Base-by-base conservation (phyloP, 139 green algal species). In the Chlorella sp. region DNA sequence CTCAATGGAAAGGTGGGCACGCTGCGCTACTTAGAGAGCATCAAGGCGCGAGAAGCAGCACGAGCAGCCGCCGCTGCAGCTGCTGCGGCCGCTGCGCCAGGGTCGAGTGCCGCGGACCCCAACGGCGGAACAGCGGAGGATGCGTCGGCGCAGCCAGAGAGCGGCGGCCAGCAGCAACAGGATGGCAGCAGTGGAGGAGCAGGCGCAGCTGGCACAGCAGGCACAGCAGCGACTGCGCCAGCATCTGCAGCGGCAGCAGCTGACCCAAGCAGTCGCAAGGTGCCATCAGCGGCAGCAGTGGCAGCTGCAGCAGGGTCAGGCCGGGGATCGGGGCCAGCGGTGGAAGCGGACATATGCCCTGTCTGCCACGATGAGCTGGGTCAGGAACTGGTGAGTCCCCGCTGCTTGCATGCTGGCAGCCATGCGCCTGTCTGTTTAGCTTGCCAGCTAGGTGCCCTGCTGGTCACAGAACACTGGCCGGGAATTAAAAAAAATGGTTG, bases 1-100 rank as follows among this genome's bases (percentile, higher is more conserved):
- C 87, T 98, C 38, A 44, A 38, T 2, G 72, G 82, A 30, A 83
- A 78, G 60, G 85, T 95, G 78, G 90, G 91, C 44, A 95, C 93
- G 74, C 88, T 98, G 57, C 89, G 93, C 65, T 98, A 98, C 91
- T 90, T 98, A n/a, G 73, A 85, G 5, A 44, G 23, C 16, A 41
- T 87, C 36, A 63, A 69, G 26, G 57, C 38, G 7, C 30, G 67
- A 15, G 71, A 86, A 71, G 41, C 25, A 51, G 26, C 70, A 55
- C 39, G 69, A 74, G 47, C 78, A 82, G 78, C 86, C 71, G 75
- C 74, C 41, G 69, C 55, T 16, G 25, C 51, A 34, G 71, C 76
- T n/a, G 60, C 32, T 38, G 72, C 36, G 32, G 72, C 57, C 25
- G 60, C n/a, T 26, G 38, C 30, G 47, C 64, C 47, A 28, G 17